Base-by-base conservation (phyloP, 192 early-diverging fungal species). In the Backusella parvicylindrica region DNA sequence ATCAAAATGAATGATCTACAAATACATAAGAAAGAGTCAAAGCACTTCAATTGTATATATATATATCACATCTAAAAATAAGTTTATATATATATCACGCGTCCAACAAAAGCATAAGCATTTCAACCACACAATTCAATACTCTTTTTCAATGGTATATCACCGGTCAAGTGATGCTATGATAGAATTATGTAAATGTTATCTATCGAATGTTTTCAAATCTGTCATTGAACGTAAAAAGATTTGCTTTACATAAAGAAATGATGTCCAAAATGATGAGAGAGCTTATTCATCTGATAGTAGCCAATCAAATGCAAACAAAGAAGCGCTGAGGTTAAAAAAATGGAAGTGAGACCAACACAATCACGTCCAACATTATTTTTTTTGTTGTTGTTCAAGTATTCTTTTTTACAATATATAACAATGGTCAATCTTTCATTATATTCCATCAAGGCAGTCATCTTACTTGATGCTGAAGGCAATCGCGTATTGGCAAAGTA, bases 401-500 rank as follows among this genome's bases (percentile, higher is more conserved):
- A 26, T 26, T 60, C 12, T 23, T 28, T 28, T 26, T 13, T 28
- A 12, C 9, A 28, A 60, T 60, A 60, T 12, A 60, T 12, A 60
- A 60, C 38, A 37, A 93, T 93, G 92, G 86, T 87, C 78, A 94
- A 95, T 85, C 88, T 95, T 64, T 90, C 91, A 32, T 87, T 98
- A 37, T 94, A 97, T 82, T 91, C 95, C 32, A 86, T 93, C 68
- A 93, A 92, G n/a, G 94, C 95, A 26, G 89, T 97, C 33, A 87
- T 97, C 68, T 84, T 99, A 72, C 89, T 98, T 71, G 97, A 99
- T 85, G 84, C 90, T 74, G 93, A 96, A 16, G 97, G 97, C 38
- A 94, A 95, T 77, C 92, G 96, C 60, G 86, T 99, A 8, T 83
- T 98, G 38, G 89, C 96, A 26, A 99, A 99, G 79, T 99, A 98